phyloP scores from a whole-genome alignment of 148 eudicot species.

The Selenicereus undatus region DNA sequence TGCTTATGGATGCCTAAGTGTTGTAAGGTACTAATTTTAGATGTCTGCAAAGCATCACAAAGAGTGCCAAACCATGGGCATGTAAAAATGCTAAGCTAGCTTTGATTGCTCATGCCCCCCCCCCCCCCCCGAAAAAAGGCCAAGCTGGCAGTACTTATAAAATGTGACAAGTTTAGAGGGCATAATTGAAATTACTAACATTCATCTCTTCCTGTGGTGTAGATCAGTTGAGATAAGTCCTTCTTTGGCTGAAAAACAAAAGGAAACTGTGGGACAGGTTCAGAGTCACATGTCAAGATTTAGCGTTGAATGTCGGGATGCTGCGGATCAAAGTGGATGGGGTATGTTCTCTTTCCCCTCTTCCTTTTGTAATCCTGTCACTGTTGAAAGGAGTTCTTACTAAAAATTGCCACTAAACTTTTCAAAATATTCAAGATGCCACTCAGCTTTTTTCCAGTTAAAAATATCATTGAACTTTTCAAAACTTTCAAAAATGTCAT shows the following conservation, averaged over 20 bases:
- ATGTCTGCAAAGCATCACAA: too few species aligned
- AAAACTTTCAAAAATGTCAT: too few species aligned
- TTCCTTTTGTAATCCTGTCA: not conserved
- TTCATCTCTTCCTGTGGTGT: constrained; percentile 33
- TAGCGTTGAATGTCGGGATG: constrained; percentile 89
- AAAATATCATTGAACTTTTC: too few species aligned
- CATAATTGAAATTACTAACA: not conserved
- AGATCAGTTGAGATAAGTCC: constrained; percentile 96
- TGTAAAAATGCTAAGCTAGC: not conserved
- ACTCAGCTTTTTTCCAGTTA: too few species aligned
- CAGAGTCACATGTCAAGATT: constrained; percentile 73
- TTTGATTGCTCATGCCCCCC: too few species aligned
- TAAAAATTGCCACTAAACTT: too few species aligned
- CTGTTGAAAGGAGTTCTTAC: not conserved
- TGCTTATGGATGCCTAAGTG: too few species aligned
- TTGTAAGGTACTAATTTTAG: too few species aligned
- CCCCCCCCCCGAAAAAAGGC: too few species aligned
- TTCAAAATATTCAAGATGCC: too few species aligned
- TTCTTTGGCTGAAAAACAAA: constrained; percentile 76
- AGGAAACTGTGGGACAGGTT: constrained; percentile 85
- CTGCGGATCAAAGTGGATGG: constrained; percentile 87
- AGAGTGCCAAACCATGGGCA: not conserved
- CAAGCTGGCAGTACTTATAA: not conserved
- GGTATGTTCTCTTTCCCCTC: constrained; percentile 36
- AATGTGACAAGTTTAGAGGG: not conserved